Conservation (phyloP, 1,139 yeast species). For the Kurtzmaniella quercitrusa region DNA sequence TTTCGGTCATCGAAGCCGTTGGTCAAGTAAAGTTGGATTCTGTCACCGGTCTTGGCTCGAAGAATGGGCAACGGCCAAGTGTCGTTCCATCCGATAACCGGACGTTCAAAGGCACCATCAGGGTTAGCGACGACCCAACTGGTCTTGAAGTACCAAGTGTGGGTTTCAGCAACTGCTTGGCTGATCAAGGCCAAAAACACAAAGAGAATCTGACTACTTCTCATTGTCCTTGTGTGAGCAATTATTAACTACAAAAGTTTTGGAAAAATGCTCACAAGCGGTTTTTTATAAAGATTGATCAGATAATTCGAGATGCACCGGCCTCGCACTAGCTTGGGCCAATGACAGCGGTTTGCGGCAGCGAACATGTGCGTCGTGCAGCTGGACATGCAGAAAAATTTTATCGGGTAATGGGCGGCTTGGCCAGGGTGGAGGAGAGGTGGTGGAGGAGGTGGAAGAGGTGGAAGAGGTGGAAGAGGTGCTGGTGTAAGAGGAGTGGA, state of each 20-base stretch:
- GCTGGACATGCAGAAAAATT: background rate
- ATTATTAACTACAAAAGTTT: background rate
- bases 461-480: too few species aligned
- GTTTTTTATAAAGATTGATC: conserved; percentile 7
- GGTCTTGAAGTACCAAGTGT: conserved; percentile 48
- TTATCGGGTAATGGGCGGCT: background rate
- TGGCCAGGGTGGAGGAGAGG: background rate
- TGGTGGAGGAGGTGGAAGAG: background rate
- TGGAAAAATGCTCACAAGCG: background rate
- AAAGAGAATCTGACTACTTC: conserved; percentile 6
- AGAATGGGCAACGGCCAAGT: conserved; percentile 73
- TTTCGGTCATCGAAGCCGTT: conserved; percentile 52
- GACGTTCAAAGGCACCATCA: conserved; percentile 50
- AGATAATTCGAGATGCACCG: conserved; percentile 7
- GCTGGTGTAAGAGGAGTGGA: too few species aligned
- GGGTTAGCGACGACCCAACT: conserved; percentile 59
- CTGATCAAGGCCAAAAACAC: conserved; percentile 10
- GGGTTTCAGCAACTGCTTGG: conserved; percentile 38
- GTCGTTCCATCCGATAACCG: conserved; percentile 63
- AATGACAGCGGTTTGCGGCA: conserved; percentile 2
- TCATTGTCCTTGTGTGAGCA: conserved; percentile 2
- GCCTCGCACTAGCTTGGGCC: conserved; percentile 8
- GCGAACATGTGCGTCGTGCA: background rate
- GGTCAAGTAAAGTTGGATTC: conserved; percentile 52
- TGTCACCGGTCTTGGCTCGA: conserved; percentile 59